Base-by-base conservation (phyloP, 176 grass and related monocot species). In the Hordeum marinum region DNA sequence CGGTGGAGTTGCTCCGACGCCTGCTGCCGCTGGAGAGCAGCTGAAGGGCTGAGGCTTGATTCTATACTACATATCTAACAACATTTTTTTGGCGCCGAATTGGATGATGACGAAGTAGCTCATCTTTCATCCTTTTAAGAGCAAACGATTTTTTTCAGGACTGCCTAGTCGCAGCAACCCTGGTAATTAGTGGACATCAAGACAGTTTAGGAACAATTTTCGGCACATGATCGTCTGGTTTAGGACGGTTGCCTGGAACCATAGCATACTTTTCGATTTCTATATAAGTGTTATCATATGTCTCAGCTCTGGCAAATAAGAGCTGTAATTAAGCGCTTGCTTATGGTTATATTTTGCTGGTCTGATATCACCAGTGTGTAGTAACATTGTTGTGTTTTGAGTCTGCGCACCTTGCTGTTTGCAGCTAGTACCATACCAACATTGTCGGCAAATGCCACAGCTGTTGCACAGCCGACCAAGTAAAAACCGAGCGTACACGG, bases 1-100 rank as follows among this genome's bases (percentile, higher is more conserved):
- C 27, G 94, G 88, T 87, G 92, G 94, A 27, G 92, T 85, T 60
- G 63, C 92, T 29, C 88, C 92, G 26, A 82, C 87, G 42, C 85
- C 85, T 46, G 63, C 68, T 27, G 59, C 85, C 0, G 23, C 68
- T 57, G 34, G 63, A 84, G 87, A 86, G 11, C 79, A 79, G 77
- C 46, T 82, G 31, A 89, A 83, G 55, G 41, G 41, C 63, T 62
- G 58, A 77, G 42, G 79, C 15, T 71, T 89, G 81, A 90, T 85
- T 79, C 21, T 2, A 20, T 24, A 7, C 34, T 58, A 3, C 12
- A 76, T 72, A 60, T 48, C 58, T 76, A 29, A 75, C 39, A 21
- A 18, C 8, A 71, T 60, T 18, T 68, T 68, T 67, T 73, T 83
- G 9, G 5, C 1, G 6, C 52, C 11, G 26, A 77, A 36, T 40